Conservation (phyloP, 768 basidiomycete species). For the Termitomyces sp. region DNA sequence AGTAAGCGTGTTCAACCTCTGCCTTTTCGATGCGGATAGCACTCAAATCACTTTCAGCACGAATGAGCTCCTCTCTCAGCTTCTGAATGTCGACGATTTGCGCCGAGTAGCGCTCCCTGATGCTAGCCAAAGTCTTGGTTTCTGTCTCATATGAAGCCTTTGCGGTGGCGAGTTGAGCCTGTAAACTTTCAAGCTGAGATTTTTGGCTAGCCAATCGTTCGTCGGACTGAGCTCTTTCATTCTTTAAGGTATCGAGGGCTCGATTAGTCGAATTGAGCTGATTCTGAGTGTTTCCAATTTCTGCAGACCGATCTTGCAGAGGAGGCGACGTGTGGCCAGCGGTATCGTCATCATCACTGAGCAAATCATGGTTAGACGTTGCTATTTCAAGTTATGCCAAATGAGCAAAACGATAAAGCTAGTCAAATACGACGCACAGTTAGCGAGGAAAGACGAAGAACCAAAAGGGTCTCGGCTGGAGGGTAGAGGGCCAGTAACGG, state of each 20-base stretch:
- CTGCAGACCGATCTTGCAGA: constrained; percentile 72
- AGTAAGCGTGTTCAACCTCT: constrained; percentile 81
- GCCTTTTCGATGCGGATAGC: constrained; percentile 86
- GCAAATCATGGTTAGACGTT: constrained; percentile 46
- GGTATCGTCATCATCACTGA: constrained; percentile 73
- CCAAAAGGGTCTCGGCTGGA: constrained; percentile 51
- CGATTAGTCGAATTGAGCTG: constrained; percentile 79
- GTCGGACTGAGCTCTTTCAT: constrained; percentile 68
- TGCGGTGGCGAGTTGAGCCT: constrained; percentile 80
- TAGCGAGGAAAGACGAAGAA: constrained; percentile 28
- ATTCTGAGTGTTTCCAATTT: constrained; percentile 86
- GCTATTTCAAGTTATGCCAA: constrained; percentile 10
- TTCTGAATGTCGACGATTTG: constrained; percentile 76
- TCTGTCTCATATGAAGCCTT: constrained; percentile 88
- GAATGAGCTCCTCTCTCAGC: constrained; percentile 75
- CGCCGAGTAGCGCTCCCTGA: constrained; percentile 64
- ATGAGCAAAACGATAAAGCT: background rate
- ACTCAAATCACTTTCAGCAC: constrained; percentile 89
- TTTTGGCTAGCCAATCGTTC: constrained; percentile 64
- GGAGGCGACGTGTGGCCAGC: constrained; percentile 45
- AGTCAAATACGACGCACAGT: constrained; percentile 24
- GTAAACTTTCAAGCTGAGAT: constrained; percentile 72
- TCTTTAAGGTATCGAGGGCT: constrained; percentile 63
- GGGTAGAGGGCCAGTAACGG: constrained; percentile 22
- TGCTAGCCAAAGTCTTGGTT: constrained; percentile 59